Base-by-base conservation (phyloP, 2,329 filamentous ascomycete genomes). In the Xylaria hypoxylon region DNA sequence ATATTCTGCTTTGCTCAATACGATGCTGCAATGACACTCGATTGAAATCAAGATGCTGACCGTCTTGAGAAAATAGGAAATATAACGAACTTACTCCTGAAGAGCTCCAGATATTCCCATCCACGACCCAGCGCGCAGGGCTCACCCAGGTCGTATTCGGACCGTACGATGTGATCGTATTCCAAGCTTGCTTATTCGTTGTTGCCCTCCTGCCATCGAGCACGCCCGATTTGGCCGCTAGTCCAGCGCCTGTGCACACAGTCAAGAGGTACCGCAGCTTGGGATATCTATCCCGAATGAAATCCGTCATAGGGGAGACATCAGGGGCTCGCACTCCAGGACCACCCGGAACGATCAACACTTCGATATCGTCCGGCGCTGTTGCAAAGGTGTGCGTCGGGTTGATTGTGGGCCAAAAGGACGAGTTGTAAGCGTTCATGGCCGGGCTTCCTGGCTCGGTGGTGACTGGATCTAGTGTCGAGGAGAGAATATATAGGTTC, bases 91-190 rank as follows among this genome's bases (percentile, higher is more conserved):
- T 26, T 50, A 90, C 83, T 0, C 89, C 88, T 0, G 86, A 87
- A 1, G 84, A 84, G 0, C 85, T 88, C 87, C 88, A 90, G 1
- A 89, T 79, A 61, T 89, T 87, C 1, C 84, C 87, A 73, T 89
- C 86, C 0, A 78, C 79, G 0, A 89, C 85, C 88, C 88, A 90
- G 51, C 89, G 80, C 8, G 88, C 88, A 48, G 81, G 79, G 0
- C 79, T 75, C 17, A 86, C 77, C 89, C 89, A 91, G 0, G 83
- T 75, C 0, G 87, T 83, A 0, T 81, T 77, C 0, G 80, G 78
- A 0, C 84, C 79, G 17, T 80, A 73, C 0, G 77, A 72, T 7
- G 76, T 79, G 1, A 83, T 82, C 70, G 75, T 75, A n/a, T 78
- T 74, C 75, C 84, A 90, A 0, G 80, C 78, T 2, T 72, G 70